Percentiles rank a stretch among this genome's conserved stretches.
These are phyloP conservation scores for Solanum peruvianum DNA, from an alignment of 257 asterid genomes.

Conservation along the genomic window DNA sequence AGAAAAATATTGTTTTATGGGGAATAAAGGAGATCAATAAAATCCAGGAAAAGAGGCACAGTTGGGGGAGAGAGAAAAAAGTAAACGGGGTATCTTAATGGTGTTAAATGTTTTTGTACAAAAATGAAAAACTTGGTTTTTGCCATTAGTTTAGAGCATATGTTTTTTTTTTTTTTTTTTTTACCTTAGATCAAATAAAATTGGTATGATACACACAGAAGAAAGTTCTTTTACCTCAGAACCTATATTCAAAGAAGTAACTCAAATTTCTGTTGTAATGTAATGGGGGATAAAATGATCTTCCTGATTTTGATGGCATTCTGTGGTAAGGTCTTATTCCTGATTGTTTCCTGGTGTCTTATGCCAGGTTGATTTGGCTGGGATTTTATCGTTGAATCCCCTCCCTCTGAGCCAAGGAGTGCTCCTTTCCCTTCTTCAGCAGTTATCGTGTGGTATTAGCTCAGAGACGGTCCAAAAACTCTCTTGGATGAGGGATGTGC, in stretches of 20 bases:
- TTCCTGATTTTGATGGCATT: background rate
- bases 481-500: constrained; percentile 83
- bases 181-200: background rate
- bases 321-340: background rate
- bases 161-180: background rate
- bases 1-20: background rate
- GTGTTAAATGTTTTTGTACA: background rate
- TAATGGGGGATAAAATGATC: background rate
- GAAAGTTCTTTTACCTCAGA: background rate
- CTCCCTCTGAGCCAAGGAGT: constrained; percentile 93
- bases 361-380: constrained; percentile 69
- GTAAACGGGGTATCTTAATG: background rate
- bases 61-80: background rate
- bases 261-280: background rate
- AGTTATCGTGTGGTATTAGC: constrained; percentile 68
- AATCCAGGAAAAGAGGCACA: background rate
- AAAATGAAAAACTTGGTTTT: background rate
- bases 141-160: background rate
- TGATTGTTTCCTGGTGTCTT: background rate
- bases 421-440: constrained; percentile 85
- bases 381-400: constrained; percentile 57
- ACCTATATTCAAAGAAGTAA: background rate
- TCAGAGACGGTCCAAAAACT: constrained; percentile 57
- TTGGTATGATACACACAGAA: background rate
- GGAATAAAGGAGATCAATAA: background rate